Base-by-base conservation (phyloP, 1,284 basidiomycete species). In the Exobasidium cylindrosporum region DNA sequence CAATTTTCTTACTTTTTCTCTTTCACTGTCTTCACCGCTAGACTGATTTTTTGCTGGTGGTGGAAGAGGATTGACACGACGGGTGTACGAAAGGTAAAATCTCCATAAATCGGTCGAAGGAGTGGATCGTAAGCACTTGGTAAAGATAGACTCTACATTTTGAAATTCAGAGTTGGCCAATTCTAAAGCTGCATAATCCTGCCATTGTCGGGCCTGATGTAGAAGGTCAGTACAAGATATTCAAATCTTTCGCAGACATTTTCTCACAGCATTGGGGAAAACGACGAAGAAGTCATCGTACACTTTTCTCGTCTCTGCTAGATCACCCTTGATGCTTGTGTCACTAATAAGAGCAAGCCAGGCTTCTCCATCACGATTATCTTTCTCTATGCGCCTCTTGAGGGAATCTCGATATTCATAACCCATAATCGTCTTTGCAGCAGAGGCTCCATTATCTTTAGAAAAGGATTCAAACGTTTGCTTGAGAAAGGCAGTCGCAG, bases 81-180 rank as follows among this genome's bases (percentile, higher is more conserved):
- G 71, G 4, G 71, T 76, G 64, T 79, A 79, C 17, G 72, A 68
- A 5, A 79, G 62, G 58, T 79, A 79, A 84, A 87, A 90, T 72
- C 87, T 88, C 89, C 91, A 93, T 0, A 95, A 83, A 63, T 92
- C 90, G 63, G 92, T 89, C 49, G 88, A 88, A 4, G 90, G 88
- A 0, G 91, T 92, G 1, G 85, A 85, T 77, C 87, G 87, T 66
- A 95, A 81, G 80, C 90, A 94, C 56, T 87, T 85, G 72, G 87
- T 88, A 83, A 95, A 94, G 88, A 79, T 73, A 13, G 62, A 65
- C 46, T 79, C 76, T 10, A 77, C 77, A 43, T 72, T 67, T 23
- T 62, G 89, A 73, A 87, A 86, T 66, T 85, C 84, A 79, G 89
- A 89, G 24, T 85, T 83, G 23, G 83, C 82, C 28, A 84, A 85